These are phyloP conservation scores for Solanum pimpinellifolium DNA, from an alignment of 257 asterid species.

Conservation along the genomic window DNA sequence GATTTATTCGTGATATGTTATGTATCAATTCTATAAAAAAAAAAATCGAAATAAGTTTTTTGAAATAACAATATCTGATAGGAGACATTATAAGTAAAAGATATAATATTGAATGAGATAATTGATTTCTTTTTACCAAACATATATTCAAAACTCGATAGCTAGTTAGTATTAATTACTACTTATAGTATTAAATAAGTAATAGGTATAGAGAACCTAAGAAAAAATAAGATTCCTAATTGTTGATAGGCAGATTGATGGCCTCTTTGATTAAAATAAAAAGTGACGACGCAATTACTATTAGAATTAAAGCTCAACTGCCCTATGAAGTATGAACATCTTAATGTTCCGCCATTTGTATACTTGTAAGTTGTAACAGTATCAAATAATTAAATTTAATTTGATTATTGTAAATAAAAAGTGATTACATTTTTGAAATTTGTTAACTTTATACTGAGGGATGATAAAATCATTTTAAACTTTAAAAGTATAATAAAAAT, in stretches of 20 bases:
- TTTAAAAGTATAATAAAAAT: not conserved
- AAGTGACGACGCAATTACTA: not conserved
- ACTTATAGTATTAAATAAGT: not conserved
- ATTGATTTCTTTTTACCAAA: not conserved
- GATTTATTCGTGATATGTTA: not conserved
- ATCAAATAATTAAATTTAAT: not conserved
- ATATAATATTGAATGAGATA: not conserved
- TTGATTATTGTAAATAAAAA: not conserved
- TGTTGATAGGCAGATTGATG: not conserved
- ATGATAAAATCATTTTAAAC: not conserved
- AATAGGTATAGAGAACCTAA: not conserved
- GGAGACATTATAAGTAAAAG: not conserved
- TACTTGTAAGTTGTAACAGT: not conserved
- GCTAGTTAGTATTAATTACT: not conserved
- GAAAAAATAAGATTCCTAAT: not conserved
- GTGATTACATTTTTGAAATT: not conserved
- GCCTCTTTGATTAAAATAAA: not conserved
- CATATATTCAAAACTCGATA: not conserved
- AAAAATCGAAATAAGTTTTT: not conserved
- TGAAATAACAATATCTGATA: not conserved
- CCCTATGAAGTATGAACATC: not conserved
- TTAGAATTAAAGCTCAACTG: not conserved
- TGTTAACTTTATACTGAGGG: not conserved
- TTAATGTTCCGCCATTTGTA: not conserved
- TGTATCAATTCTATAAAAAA: not conserved